These are phyloP conservation scores for Diaporthe capsici DNA, from an alignment of 2,329 filamentous ascomycete genomes.

Conservation along the genomic window DNA sequence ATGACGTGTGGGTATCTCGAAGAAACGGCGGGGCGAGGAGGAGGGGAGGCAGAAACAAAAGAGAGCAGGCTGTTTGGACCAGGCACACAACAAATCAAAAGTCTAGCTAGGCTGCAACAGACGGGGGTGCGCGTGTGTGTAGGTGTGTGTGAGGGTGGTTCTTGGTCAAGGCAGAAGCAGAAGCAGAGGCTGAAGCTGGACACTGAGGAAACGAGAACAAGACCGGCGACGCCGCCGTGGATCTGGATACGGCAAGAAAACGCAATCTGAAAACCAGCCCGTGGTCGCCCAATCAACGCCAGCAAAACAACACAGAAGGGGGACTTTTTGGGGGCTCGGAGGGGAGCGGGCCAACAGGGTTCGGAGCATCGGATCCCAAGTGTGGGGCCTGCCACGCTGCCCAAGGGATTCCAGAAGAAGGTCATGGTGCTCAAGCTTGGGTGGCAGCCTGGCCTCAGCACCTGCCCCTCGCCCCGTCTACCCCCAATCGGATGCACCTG, in stretches of 20 bases:
- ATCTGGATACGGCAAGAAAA: constrained; percentile 27
- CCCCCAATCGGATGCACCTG: too few species aligned
- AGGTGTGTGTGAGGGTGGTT: not conserved
- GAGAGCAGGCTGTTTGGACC: constrained; percentile 9
- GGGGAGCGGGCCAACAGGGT: constrained; percentile 1
- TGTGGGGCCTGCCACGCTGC: not conserved
- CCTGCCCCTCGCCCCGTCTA: too few species aligned
- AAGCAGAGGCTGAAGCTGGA: constrained; percentile 28
- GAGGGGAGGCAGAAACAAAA: too few species aligned
- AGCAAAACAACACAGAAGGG: constrained; percentile 32
- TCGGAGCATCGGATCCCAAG: constrained; percentile 4
- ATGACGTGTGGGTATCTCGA: constrained; percentile 41
- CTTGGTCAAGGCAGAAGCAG: constrained; percentile 11
- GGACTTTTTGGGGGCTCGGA: constrained; percentile 3
- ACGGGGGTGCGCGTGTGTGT: not conserved
- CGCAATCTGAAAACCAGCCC: constrained; percentile 19
- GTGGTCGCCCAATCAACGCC: constrained; percentile 35
- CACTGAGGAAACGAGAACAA: constrained; percentile 24
- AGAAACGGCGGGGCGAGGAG: constrained; percentile 8
- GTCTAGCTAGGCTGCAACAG: constrained; percentile 20
- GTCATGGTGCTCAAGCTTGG: too few species aligned
- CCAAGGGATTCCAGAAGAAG: not conserved
- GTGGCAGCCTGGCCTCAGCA: too few species aligned
- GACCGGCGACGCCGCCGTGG: constrained; percentile 38
- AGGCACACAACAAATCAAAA: constrained; percentile 19